Base-by-base conservation (phyloP, 2,329 filamentous ascomycete genomes). In the Talaromyces verruculosus region DNA sequence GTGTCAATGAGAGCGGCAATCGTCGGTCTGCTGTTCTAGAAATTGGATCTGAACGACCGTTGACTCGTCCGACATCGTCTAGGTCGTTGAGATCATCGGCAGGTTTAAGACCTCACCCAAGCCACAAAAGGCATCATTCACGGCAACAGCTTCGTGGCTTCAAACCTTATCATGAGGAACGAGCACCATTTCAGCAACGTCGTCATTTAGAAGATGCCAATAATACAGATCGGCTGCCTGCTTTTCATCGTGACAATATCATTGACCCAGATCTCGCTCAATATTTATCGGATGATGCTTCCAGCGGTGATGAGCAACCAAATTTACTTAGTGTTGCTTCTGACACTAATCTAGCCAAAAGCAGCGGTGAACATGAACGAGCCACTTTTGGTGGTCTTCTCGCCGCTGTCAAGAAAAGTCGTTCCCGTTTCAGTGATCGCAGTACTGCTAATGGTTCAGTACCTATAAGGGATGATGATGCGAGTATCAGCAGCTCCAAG, bases 191-290 rank as follows among this genome's bases (percentile, higher is more conserved):
- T 70, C 92, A 91, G 72, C 92, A 91, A 73, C 84, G 93, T 64
- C 90, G 90, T 66, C 84, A 88, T 11, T 82, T 84, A 19, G 88
- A 96, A 62, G 89, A 93, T 66, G 80, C 84, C 58, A 81, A 84
- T 3, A 87, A 85, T 68, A 89, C 88, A 69, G 82, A 87, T 7
- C 87, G 88, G 49, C 84, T 97, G 41, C 90, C 93, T 17, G 93
- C 93, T n/a, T 98, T 99, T 72, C 95, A 99, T 76, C 93, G 95
- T 74, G 95, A 99, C 81, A 98, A 95, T 74, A 97, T 99, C 71
- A 98, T 99, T 71, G 95, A 99, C 75, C 95, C 95, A 1, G 95
- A 99, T 73, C 82, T 99, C 63, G 94, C 93, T 5, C 91, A 92
- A 39, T 99, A 96, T 78, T 91, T 99, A 84, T 99, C 95, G 6